Evolutionary conservation across 164 flowering plant species (phyloP), one percentile per base, ranked within the genome.

Genomic region (Macadamia tetraphylla): DNA sequence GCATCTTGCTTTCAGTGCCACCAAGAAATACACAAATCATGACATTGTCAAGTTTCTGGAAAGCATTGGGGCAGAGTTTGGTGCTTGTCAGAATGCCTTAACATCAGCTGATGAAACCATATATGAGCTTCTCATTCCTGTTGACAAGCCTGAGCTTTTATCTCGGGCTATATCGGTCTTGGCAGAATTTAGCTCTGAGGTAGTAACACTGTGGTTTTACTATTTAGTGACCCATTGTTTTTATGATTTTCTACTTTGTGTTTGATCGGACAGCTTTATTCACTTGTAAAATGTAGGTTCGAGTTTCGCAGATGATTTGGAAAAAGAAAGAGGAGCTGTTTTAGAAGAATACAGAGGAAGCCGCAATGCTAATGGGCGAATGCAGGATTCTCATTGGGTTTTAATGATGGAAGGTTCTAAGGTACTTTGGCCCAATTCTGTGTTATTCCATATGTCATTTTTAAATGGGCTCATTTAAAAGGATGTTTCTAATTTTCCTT

Each of bases 1-100:
- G 83, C 98, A 94, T 81, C 94, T 94, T 68, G 97, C 98, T 42
- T 94, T 94, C 79, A 89, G 96, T 78, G 98, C 98, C 53, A 94
- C 98, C 18, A 71, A 74, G 73, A 94, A 81, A 46, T 94, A 91
- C 68, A 88, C 94, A 40, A 94, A 94, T 76, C 98, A 91, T 73
- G 96, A 94, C 70, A 87, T 94, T 60, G 75, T 94, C 69, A 94
- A 84, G 68, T 94, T 94, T 70, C 81, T 94, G 64, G 98, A 94
- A 74, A 94, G 98, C 70, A 80, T 91, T 69, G 98, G 98, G 57
- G 98, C 98, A 29, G 97, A 91, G 70, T 94, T 94, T 81, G 98
- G 98, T 66, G 91, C 98, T 65, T 94, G 98, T 71, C 98, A 94
- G 77, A 94, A 94, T 86, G 98, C 98, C 60, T 81, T 83, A 18